Percentiles rank a stretch among this genome's conserved stretches.
Conservation (phyloP, 1,284 basidiomycete genomes). For the Fomitopsis pinicola region DNA sequence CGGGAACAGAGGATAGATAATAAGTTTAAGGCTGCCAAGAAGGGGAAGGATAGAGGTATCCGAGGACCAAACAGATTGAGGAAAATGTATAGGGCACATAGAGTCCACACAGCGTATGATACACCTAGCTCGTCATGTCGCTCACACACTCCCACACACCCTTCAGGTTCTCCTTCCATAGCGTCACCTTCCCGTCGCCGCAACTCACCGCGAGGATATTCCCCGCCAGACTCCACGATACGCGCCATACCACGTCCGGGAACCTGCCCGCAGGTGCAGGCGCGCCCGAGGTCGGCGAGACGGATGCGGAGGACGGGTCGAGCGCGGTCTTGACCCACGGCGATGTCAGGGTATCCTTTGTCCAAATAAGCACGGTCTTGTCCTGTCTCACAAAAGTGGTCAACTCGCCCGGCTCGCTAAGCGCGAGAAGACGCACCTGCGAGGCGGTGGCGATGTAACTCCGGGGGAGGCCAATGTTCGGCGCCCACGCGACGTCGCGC, state of each 20-base stretch:
- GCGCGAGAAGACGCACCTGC: slow-evolving; percentile 49
- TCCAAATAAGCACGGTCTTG: slow-evolving; percentile 93
- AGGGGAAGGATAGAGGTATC: too few relatives aligned
- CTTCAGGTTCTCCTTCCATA: slow-evolving; percentile 98
- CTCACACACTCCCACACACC: slow-evolving; percentile 95
- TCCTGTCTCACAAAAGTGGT: slow-evolving; percentile 54
- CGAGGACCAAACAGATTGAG: neutral
- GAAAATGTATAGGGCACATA: neutral
- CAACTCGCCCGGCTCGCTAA: neutral
- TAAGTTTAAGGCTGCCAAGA: too few relatives aligned
- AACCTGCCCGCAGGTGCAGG: slow-evolving; percentile 67
- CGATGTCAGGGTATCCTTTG: slow-evolving; percentile 74
- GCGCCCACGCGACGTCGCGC: slow-evolving; percentile 96
- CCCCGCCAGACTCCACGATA: slow-evolving; percentile 95
- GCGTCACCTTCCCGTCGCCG: slow-evolving; percentile 95
- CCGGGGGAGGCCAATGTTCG: slow-evolving; percentile 91
- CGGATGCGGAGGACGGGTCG: slow-evolving; percentile 66
- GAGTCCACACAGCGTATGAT: slow-evolving; percentile 1
- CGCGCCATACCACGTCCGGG: slow-evolving; percentile 95
- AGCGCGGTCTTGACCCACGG: slow-evolving; percentile 87
- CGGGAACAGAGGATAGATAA: slow-evolving; percentile 11
- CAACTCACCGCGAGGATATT: slow-evolving; percentile 97
- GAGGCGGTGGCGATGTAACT: slow-evolving; percentile 95
- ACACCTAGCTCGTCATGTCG: slow-evolving; percentile 75
- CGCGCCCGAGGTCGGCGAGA: slow-evolving; percentile 37